These are phyloP conservation scores for Macrophomina pseudophaseolina DNA, from an alignment of 2,329 filamentous ascomycete genomes.

Conservation along the genomic window DNA sequence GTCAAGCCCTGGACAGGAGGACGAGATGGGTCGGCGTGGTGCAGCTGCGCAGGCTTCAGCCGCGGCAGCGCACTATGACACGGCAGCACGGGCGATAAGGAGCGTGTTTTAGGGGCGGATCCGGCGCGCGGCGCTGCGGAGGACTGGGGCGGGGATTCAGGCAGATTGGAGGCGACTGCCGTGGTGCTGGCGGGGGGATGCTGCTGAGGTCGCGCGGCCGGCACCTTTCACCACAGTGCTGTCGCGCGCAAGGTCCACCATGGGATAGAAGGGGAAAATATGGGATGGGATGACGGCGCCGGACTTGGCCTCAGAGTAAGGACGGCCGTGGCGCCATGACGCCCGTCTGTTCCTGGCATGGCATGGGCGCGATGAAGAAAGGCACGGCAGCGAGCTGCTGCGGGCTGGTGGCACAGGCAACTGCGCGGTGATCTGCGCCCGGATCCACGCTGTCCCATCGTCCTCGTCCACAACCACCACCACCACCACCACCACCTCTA, in stretches of 20 bases:
- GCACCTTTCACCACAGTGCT: neutral
- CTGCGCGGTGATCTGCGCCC: neutral
- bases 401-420: conserved; percentile 6
- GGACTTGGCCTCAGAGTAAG: conserved; percentile 15
- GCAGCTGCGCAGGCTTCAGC: conserved; percentile 5
- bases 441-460: conserved; percentile 5
- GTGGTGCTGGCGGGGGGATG: conserved; percentile 12
- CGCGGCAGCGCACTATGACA: neutral
- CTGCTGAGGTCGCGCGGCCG: conserved; percentile 21
- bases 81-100: neutral
- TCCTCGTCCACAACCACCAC: neutral
- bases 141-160: conserved; percentile 4
- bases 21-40: neutral
- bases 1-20: conserved; percentile 22
- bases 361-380: conserved; percentile 22
- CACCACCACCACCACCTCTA: neutral
- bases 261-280: neutral
- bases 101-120: neutral
- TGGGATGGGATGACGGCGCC: neutral
- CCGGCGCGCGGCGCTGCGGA: neutral
- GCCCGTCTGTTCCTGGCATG: conserved; percentile 25
- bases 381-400: conserved; percentile 18
- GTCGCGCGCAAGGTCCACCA: conserved; percentile 1
- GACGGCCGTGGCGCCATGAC: conserved; percentile 21
- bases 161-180: conserved; percentile 1